phyloP scores from a whole-genome alignment of 1,284 basidiomycete species.

The Hemileia vastatrix region DNA sequence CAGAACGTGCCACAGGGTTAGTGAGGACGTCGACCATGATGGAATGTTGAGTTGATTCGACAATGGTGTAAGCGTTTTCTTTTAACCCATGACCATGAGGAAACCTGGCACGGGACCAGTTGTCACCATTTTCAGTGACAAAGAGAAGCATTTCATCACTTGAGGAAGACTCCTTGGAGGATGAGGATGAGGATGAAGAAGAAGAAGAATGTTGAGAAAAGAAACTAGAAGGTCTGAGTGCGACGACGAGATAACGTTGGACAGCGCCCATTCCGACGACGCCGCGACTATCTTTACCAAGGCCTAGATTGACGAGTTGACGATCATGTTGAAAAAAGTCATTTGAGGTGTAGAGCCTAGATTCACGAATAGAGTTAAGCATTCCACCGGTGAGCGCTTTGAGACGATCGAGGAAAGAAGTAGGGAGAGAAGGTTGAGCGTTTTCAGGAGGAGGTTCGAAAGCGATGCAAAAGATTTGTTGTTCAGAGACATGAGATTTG shows the following conservation, averaged over 20 bases:
- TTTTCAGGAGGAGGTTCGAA: slow-evolving; percentile 50
- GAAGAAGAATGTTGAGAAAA: slow-evolving; percentile 11
- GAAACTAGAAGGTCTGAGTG: slow-evolving; percentile 51
- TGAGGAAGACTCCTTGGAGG: slow-evolving; percentile 48
- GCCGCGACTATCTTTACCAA: slow-evolving; percentile 71
- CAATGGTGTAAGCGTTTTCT: slow-evolving; percentile 89
- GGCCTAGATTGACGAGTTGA: slow-evolving; percentile 64
- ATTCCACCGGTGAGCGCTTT: slow-evolving; percentile 11
- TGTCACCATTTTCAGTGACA: slow-evolving; percentile 66
- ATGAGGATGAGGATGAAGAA: slow-evolving; percentile 1
- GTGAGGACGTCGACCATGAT: slow-evolving; percentile 85
- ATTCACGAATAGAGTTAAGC: slow-evolving; percentile 48
- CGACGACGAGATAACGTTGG: slow-evolving; percentile 78
- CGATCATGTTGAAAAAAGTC: slow-evolving; percentile 66
- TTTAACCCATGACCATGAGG: slow-evolving; percentile 71
- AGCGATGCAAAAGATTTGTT: slow-evolving; percentile 76
- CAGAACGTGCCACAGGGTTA: slow-evolving; percentile 61
- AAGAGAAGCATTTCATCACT: slow-evolving; percentile 68
- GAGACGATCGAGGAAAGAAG: slow-evolving; percentile 7
- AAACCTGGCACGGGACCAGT: slow-evolving; percentile 73
- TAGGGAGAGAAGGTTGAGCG: slow-evolving; percentile 16
- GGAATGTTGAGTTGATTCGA: slow-evolving; percentile 84
- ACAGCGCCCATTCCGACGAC: slow-evolving; percentile 81
- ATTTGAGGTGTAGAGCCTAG: slow-evolving; percentile 64
- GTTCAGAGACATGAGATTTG: slow-evolving; percentile 59